Percentiles rank a stretch among this genome's conserved stretches.
phyloP scores from a whole-genome alignment of 106 monocot species.

The Vanilla planifolia region DNA sequence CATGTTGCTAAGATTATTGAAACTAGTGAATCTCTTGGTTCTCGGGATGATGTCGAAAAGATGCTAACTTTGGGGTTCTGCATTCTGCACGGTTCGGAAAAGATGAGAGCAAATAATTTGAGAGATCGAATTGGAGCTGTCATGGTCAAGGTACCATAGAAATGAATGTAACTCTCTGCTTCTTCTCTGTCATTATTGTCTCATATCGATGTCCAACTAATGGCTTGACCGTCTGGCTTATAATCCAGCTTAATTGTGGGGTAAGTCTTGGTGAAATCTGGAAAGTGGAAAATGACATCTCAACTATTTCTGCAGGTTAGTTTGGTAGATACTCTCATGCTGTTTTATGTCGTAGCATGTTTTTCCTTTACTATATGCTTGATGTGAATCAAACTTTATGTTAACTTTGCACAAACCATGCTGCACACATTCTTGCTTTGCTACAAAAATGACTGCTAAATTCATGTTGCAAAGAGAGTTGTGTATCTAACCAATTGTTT shows the following conservation, averaged over 20 bases:
- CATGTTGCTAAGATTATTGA: slow-evolving; percentile 35
- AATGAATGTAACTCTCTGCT: neutral
- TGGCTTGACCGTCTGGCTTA: slow-evolving; percentile 34
- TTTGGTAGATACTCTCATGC: neutral
- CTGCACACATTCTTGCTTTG: too few species aligned
- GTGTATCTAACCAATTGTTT: too few species aligned
- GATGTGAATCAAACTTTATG: too few species aligned
- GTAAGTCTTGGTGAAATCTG: slow-evolving; percentile 41
- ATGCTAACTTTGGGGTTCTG: slow-evolving; percentile 42
- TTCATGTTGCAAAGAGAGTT: too few species aligned
- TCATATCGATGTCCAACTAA: slow-evolving; percentile 23
- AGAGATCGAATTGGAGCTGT: slow-evolving; percentile 21
- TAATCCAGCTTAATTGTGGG: slow-evolving; percentile 53
- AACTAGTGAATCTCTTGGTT: slow-evolving; percentile 35
- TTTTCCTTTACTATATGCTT: too few species aligned
- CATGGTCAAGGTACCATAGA: slow-evolving; percentile 43
- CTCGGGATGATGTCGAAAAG: slow-evolving; percentile 36
- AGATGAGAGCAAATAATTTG: slow-evolving; percentile 41
- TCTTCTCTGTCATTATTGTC: neutral
- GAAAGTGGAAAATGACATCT: slow-evolving; percentile 24
- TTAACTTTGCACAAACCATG: too few species aligned
- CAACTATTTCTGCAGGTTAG: slow-evolving; percentile 29
- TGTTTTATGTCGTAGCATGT: too few species aligned
- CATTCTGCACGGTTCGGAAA: slow-evolving; percentile 45
- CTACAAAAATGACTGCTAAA: too few species aligned